Evolutionary conservation across 2,329 filamentous ascomycete genomes (phyloP), one percentile per base, ranked within the genome.

Genomic region (Epicoccum nigrum): DNA sequence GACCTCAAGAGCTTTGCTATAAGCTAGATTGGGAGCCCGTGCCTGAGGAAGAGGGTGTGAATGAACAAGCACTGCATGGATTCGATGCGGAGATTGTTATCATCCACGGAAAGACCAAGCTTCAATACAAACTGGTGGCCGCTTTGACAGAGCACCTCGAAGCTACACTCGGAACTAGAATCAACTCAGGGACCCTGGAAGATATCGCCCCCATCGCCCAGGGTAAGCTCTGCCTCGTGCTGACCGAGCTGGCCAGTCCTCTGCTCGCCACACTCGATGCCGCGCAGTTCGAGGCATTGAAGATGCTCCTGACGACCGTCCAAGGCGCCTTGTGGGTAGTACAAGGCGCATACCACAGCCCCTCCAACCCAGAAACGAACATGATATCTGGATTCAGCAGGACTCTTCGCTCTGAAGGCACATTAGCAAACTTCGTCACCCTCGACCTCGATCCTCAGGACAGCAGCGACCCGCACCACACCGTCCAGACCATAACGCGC

Each of bases 1-100:
- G 20, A 9, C 30, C 58, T 8, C 52, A 65, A 20, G 61, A 69
- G 37, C 57, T 69, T 7, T 68, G 64, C 53, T 70, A 67, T 48
- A 70, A 69, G 49, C 42, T 57, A 17, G 44, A 54, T 0, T 69
- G 64, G 65, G 64, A 69, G 37, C 56, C 55, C 0, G 39, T 55
- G 17, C 15, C 20, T 7, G 19, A 37, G 11, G 27, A 20, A 11
- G 13, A 25, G 5, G 17, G 11, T 4, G 27, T 35, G 23, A 33
- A 49, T 27, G 16, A 21, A 12, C 47, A 25, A 30, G 2, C 37
- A 6, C 17, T 11, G 35, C 28, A 23, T 23, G 32, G 41, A 6
- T 50, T 51, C 17, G 46, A 55, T 16, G 33, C 49, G 4, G 46
- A 56, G 19, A 46, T 63, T 7, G 28, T 51, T 1, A 58, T 65